Base-by-base conservation (phyloP, 345 rosid genomes). In the Syzygium aqueum region DNA sequence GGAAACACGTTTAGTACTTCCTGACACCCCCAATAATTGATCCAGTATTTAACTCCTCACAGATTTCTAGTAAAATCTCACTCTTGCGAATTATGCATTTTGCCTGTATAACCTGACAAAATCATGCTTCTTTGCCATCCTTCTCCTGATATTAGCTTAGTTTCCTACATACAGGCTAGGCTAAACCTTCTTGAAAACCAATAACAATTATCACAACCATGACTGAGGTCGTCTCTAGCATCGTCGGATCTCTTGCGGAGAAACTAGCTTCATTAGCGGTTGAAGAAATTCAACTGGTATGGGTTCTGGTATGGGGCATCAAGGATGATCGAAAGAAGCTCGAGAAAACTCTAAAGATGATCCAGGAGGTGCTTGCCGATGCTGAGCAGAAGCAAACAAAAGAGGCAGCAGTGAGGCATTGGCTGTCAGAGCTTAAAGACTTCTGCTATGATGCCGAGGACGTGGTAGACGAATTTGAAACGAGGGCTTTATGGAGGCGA, bases 341-440 rank as follows among this genome's bases (percentile, higher is more conserved):
- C 7, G 14, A 80, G 27, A n/a, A 7, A 3, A 88, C 25, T 27
- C 85, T 88, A 51, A 59, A 50, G 5, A 82, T 30, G 13, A 78
- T 82, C 77, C 83, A 51, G 23, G 53, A 51, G 12, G 65, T 85
- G 73, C 50, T 88, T 19, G 21, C 43, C 9, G 89, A 88, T 51
- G 89, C 87, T 9, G 87, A 85, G 85, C 87, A 85, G 80, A 80
- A 56, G 59, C 89, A 59, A 52, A 7, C 21, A 33, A 49, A 51
- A 50, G 50, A 85, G 16, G 43, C 22, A 15, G 27, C 27, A 46
- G 27, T 78, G 46, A 51, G 15, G 49, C 51, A 1, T 33, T 87
- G 89, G 90, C 84, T 87, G 49, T 51, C 2, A 0, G 25, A 82
- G n/a, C 87, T 87, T 27, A n/a, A 65, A 73, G 73, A 89, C 73